A percentile compares a stretch with the other conserved stretches of the same genome.
phyloP scores from a whole-genome alignment of 2,329 filamentous ascomycete genomes.

The Mariannaea sp. region DNA sequence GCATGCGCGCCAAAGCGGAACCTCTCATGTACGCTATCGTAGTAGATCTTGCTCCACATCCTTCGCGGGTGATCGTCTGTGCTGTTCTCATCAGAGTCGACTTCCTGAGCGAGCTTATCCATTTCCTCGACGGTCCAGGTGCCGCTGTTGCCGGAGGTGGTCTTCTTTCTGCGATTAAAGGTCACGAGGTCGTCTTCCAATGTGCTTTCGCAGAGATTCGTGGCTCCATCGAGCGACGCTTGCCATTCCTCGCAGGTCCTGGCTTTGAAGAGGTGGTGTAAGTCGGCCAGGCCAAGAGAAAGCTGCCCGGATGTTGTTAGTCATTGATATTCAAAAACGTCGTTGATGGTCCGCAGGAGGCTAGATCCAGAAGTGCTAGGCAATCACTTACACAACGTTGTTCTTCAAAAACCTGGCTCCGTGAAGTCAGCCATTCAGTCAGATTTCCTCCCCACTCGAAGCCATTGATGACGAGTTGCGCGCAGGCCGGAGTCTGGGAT shows the following conservation, averaged over 20 bases:
- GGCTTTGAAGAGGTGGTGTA: constrained; percentile 22
- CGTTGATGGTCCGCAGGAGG: no score
- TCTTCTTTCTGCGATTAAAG: constrained; percentile 20
- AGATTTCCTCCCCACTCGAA: constrained; percentile 27
- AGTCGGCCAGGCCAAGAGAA: constrained; percentile 24
- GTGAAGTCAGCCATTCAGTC: constrained; percentile 29
- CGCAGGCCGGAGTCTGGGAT: constrained; percentile 29
- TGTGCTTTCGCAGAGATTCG: constrained; percentile 12
- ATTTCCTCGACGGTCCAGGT: constrained; percentile 27
- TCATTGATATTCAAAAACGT: not conserved
- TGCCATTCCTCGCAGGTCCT: constrained; percentile 30
- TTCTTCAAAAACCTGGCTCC: constrained; percentile 27
- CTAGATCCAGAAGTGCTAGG: no score
- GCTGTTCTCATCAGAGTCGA: constrained; percentile 23
- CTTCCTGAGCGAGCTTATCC: constrained; percentile 23
- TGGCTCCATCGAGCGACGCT: constrained; percentile 11
- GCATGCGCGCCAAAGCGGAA: constrained; percentile 26
- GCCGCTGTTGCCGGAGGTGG: constrained; percentile 3
- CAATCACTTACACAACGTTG: constrained; percentile 27
- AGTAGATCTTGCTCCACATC: constrained; percentile 29
- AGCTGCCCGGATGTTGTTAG: constrained; percentile 17
- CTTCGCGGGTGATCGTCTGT: constrained; percentile 24
- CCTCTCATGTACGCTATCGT: constrained; percentile 20
- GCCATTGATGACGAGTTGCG: constrained; percentile 28
- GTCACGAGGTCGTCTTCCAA: constrained; percentile 26